A percentile compares a stretch with the other conserved stretches of the same genome.
These are phyloP conservation scores for Chaetomium fimeti DNA, from an alignment of 495 filamentous ascomycete genomes.

Conservation along the genomic window DNA sequence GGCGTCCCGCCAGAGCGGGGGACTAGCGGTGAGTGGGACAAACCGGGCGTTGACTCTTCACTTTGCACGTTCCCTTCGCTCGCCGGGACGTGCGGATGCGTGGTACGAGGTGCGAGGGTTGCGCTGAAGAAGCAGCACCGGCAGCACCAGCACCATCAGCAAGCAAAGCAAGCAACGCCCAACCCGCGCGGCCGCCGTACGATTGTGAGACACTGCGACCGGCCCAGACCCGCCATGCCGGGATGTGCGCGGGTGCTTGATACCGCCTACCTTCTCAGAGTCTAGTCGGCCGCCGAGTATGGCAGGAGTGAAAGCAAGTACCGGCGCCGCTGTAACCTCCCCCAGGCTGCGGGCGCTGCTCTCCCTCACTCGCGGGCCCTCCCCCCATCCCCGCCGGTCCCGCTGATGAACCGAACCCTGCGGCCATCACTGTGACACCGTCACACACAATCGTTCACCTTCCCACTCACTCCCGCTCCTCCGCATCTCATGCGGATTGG, in stretches of 20 bases:
- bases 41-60: background rate
- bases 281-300: background rate
- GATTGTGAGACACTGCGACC: constrained; percentile 19
- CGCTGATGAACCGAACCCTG: constrained; percentile 2
- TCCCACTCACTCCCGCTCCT: background rate
- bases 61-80: background rate
- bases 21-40: constrained; percentile 21
- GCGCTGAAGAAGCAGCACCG: no score
- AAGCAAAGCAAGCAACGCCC: background rate
- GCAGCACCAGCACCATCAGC: no score
- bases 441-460: background rate
- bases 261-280: constrained; percentile 4
- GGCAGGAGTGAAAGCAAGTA: background rate
- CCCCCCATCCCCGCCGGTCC: background rate
- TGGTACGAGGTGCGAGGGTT: background rate
- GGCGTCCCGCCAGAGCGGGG: background rate
- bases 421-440: background rate
- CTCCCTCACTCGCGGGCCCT: background rate
- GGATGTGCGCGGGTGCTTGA: background rate
- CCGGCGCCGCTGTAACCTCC: constrained; percentile 11
- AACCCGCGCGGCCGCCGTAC: constrained; percentile 10
- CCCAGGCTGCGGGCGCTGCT: background rate
- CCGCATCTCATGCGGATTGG: background rate
- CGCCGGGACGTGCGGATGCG: constrained; percentile 2
- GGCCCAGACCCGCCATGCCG: background rate